A percentile compares a stretch with the other conserved stretches of the same genome.
These are phyloP conservation scores for Begonia masoniana DNA, from an alignment of 306 rosid species.

Conservation along the genomic window DNA sequence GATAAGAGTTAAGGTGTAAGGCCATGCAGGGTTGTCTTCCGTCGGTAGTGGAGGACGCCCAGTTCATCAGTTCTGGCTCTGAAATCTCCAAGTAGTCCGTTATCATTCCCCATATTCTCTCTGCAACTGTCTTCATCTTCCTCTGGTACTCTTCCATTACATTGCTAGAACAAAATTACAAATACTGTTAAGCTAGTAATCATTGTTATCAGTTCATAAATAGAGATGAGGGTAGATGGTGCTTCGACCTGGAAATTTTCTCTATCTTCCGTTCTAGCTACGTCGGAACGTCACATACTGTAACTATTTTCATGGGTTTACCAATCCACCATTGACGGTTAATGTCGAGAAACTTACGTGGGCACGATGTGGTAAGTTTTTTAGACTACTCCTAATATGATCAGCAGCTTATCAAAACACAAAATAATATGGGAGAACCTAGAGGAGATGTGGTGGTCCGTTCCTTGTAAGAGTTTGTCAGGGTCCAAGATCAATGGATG, in stretches of 20 bases:
- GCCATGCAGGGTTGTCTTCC: conserved; percentile 15
- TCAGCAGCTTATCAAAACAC: too few species aligned
- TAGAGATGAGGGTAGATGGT: background rate
- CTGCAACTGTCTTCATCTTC: conserved; percentile 39
- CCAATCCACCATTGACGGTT: too few species aligned
- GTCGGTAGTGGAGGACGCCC: conserved; percentile 16
- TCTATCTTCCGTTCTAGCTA: too few species aligned
- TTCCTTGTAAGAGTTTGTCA: too few species aligned
- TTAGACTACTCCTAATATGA: too few species aligned
- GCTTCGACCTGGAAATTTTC: background rate
- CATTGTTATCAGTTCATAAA: background rate
- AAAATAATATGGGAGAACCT: too few species aligned
- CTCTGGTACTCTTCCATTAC: conserved; percentile 35
- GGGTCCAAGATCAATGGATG: too few species aligned
- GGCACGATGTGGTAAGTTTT: too few species aligned
- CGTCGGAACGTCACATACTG: too few species aligned
- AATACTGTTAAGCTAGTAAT: background rate
- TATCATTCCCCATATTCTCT: conserved; percentile 23
- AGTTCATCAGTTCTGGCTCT: conserved; percentile 14
- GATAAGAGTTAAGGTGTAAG: conserved; percentile 57
- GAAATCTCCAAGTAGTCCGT: conserved; percentile 20
- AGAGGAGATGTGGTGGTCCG: too few species aligned
- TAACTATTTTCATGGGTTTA: too few species aligned
- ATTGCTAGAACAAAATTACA: conserved; percentile 19
- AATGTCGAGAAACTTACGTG: too few species aligned